Percentiles rank a stretch among this genome's conserved stretches.
Evolutionary conservation across 1,284 basidiomycete species (phyloP).

Genomic region (Cryptococcus sp.): DNA sequence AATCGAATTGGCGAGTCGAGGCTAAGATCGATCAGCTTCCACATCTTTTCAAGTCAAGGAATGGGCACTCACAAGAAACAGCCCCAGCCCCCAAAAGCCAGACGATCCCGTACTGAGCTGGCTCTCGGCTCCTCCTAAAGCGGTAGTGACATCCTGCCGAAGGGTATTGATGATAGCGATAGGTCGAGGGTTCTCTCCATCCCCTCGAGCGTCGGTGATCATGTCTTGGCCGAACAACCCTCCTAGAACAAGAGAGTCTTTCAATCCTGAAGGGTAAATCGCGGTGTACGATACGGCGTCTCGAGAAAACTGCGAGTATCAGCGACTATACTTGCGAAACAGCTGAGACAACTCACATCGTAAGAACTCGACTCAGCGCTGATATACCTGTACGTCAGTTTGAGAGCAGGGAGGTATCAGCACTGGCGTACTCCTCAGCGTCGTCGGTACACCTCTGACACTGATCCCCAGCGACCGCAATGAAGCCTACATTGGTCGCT

Average conservation of each 20-base stretch:
- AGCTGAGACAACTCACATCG: constrained; percentile 10
- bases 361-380: constrained; percentile 13
- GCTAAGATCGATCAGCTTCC: no score
- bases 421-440: constrained; percentile 13
- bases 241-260: constrained; percentile 18
- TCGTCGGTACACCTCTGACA: constrained; percentile 24
- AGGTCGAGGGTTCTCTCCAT: constrained; percentile 7
- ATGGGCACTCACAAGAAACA: constrained; percentile 25
- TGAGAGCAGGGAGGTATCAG: background rate
- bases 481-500: constrained; percentile 39
- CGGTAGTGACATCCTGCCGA: background rate
- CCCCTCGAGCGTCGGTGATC: constrained; percentile 24
- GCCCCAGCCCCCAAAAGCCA: constrained; percentile 41
- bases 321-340: constrained; percentile 5
- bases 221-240: constrained; percentile 18
- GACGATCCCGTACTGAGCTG: constrained; percentile 22
- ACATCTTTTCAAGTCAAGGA: background rate
- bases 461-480: constrained; percentile 23
- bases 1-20: constrained; percentile 19
- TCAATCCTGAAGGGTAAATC: constrained; percentile 22
- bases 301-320: background rate
- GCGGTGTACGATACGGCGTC: constrained; percentile 21
- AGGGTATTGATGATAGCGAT: background rate
- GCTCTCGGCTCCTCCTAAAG: constrained; percentile 1
- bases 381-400: constrained; percentile 6